Evolutionary conservation across 164 flowering plant genomes (phyloP).

Genomic region (Amborella trichopoda): DNA sequence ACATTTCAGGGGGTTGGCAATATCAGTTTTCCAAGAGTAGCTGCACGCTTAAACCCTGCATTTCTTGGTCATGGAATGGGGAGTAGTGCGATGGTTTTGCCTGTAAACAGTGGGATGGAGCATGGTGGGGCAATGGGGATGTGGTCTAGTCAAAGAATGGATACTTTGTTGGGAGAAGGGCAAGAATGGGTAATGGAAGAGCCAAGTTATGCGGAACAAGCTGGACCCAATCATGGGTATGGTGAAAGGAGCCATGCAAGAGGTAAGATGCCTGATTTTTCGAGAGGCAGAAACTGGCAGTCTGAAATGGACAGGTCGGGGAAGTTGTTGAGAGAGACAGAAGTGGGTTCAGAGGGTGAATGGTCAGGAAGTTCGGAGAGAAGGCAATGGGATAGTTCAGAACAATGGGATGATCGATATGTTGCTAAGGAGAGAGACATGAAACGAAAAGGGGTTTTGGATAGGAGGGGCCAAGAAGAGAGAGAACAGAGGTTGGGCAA

Average conservation of each 20-base stretch:
- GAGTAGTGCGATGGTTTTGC: slow-evolving; percentile 75
- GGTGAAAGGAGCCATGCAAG: slow-evolving; percentile 75
- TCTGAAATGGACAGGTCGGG: no score
- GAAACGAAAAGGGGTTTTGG: slow-evolving; percentile 35
- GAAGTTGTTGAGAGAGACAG: slow-evolving; percentile 91
- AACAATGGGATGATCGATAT: slow-evolving; percentile 61
- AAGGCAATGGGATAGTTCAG: slow-evolving; percentile 69
- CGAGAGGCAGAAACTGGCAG: no score
- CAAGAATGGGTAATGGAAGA: slow-evolving; percentile 74
- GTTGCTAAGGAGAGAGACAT: slow-evolving; percentile 50
- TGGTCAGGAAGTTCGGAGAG: slow-evolving; percentile 65
- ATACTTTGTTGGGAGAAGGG: slow-evolving; percentile 76
- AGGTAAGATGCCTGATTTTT: slow-evolving; percentile 37
- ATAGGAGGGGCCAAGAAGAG: slow-evolving; percentile 32
- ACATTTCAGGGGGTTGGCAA: slow-evolving; percentile 52
- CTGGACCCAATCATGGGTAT: slow-evolving; percentile 77
- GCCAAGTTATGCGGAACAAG: slow-evolving; percentile 86
- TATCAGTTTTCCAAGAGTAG: slow-evolving; percentile 67
- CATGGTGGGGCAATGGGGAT: slow-evolving; percentile 66
- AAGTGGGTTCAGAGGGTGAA: slow-evolving; percentile 56
- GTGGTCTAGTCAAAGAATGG: slow-evolving; percentile 78
- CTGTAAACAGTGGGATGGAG: slow-evolving; percentile 60
- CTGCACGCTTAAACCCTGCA: slow-evolving; percentile 46
- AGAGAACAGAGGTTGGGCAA: no score
- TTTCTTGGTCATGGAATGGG: slow-evolving; percentile 36